Percentiles rank a stretch among this genome's conserved stretches.
Conservation (phyloP, 1,139 yeast genomes). For the Lodderomyces margitis region DNA sequence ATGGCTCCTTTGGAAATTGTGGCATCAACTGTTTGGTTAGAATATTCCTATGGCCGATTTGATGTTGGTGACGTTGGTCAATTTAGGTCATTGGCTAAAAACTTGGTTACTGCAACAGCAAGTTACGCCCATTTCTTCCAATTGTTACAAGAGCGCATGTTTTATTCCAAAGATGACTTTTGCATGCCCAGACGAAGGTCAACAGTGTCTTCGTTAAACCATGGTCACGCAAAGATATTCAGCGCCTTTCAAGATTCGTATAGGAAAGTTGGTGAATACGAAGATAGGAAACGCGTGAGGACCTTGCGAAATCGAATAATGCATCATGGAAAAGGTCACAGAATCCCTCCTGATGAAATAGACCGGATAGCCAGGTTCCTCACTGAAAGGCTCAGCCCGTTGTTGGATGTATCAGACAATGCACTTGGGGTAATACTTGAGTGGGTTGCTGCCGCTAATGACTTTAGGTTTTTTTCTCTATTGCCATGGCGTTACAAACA, state of each 20-base stretch:
- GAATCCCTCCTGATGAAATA: conserved; percentile 22
- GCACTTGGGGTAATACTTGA: conserved; percentile 20
- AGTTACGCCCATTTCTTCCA: conserved; percentile 34
- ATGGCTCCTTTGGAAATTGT: conserved; percentile 23
- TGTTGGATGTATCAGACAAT: conserved; percentile 19
- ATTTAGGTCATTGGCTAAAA: conserved; percentile 25
- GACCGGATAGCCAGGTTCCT: conserved; percentile 24
- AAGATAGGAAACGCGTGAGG: conserved; percentile 22
- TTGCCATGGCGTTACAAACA: conserved; percentile 16
- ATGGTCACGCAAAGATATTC: conserved; percentile 21
- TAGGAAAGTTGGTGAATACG: conserved; percentile 32
- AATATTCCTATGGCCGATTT: conserved; percentile 30
- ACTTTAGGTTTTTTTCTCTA: conserved; percentile 24
- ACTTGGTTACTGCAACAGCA: conserved; percentile 23
- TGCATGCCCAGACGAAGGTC: conserved; percentile 18
- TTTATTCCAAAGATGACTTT: conserved; percentile 18
- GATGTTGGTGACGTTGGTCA: conserved; percentile 30
- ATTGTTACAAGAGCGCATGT: conserved; percentile 27
- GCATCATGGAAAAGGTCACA: conserved; percentile 16
- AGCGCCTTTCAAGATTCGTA: conserved; percentile 31
- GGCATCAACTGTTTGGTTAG: conserved; percentile 22
- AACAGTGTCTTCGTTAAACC: conserved; percentile 16
- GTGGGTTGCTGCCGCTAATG: conserved; percentile 34
- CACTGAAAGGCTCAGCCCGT: conserved; percentile 20
- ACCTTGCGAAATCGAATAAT: conserved; percentile 23